phyloP scores from a whole-genome alignment of 306 rosid genomes.

The Inga laurina region DNA sequence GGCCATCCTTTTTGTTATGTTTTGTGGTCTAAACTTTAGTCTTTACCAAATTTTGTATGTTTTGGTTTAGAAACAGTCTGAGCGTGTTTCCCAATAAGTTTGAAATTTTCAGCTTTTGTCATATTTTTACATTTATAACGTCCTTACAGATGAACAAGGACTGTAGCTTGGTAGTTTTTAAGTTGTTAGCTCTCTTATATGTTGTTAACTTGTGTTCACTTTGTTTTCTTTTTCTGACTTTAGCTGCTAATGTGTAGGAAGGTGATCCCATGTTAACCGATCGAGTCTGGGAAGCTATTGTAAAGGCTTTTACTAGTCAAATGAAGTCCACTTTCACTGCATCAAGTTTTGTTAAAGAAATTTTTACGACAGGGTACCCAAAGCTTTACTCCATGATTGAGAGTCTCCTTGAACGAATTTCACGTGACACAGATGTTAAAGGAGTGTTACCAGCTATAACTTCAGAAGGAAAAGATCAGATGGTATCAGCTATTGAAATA shows the following conservation, averaged over 20 bases:
- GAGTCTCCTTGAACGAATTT: constrained; percentile 91
- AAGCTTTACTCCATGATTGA: constrained; percentile 91
- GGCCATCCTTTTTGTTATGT: neutral
- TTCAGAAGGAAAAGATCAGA: constrained; percentile 72
- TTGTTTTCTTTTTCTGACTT: constrained; percentile 34
- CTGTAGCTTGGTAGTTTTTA: neutral
- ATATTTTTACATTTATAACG: constrained; percentile 18
- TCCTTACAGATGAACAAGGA: constrained; percentile 19
- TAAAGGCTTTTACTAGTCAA: constrained; percentile 90
- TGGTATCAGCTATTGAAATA: constrained; percentile 85
- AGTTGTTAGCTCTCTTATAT: neutral
- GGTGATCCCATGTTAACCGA: constrained; percentile 88
- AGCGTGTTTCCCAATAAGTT: constrained; percentile 22
- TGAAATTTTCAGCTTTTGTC: constrained; percentile 27
- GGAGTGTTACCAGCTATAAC: constrained; percentile 92
- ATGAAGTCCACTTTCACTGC: constrained; percentile 98
- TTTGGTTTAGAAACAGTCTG: neutral
- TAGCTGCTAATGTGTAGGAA: constrained; percentile 57
- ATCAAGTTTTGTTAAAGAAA: constrained; percentile 96
- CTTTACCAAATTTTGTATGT: neutral
- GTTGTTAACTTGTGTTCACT: constrained; percentile 14
- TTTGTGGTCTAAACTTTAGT: neutral
- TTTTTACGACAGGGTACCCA: constrained; percentile 90
- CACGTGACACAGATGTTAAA: constrained; percentile 91
- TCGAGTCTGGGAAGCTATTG: constrained; percentile 94